Conservation (phyloP, 768 basidiomycete species). For the Hydnum rufescens region DNA sequence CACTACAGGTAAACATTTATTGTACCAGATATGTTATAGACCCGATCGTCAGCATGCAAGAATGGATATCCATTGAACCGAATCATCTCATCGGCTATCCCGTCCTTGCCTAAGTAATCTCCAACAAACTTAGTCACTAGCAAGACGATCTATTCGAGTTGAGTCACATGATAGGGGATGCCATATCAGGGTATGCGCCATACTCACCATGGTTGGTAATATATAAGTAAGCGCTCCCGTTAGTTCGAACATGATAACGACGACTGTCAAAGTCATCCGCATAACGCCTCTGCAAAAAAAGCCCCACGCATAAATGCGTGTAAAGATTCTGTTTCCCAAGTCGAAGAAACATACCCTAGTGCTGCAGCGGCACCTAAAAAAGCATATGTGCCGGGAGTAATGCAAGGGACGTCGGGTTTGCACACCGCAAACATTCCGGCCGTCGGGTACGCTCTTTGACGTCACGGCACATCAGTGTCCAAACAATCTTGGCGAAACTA, state of each 20-base stretch:
- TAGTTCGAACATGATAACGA: conserved; percentile 98
- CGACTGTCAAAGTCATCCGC: conserved; percentile 91
- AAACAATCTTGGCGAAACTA: neutral
- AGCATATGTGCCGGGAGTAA: conserved; percentile 96
- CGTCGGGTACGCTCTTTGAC: conserved; percentile 51
- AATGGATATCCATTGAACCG: conserved; percentile 94
- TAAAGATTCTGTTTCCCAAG: neutral
- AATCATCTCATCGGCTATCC: conserved; percentile 95
- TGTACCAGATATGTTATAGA: conserved; percentile 77
- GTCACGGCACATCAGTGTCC: neutral
- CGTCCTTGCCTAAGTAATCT: conserved; percentile 78
- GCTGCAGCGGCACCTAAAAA: conserved; percentile 94
- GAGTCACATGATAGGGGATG: neutral
- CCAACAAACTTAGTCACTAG: conserved; percentile 94
- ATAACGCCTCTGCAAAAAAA: conserved; percentile 58
- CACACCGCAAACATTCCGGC: conserved; percentile 84
- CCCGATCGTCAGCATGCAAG: conserved; percentile 87
- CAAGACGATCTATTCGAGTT: conserved; percentile 61
- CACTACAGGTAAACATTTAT: too few relatives aligned
- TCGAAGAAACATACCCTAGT: conserved; percentile 38
- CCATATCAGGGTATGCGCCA: neutral
- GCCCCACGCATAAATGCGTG: neutral
- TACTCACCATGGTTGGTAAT: conserved; percentile 81
- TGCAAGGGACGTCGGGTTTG: conserved; percentile 81
- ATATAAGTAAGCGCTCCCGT: conserved; percentile 96